Evolutionary conservation across 257 asterid genomes (phyloP), one percentile per base, ranked within the genome.

Genomic region (Rhazya stricta): DNA sequence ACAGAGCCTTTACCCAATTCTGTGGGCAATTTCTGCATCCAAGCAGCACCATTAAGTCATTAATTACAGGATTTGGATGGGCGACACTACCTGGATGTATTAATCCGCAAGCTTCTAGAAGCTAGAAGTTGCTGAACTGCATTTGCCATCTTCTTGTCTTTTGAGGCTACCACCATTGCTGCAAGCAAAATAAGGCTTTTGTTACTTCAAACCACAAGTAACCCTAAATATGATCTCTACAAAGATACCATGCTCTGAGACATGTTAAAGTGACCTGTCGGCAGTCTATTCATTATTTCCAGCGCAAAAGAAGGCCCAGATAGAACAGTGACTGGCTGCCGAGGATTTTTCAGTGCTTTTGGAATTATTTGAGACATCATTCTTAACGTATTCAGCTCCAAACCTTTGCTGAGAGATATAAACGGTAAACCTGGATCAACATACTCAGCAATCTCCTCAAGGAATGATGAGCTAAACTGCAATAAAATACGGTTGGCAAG

Each of bases 331-430:
- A 87, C 89, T 53, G 98, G 98, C 86, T 93, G 97, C 66, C 98
- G 96, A 77, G 97, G 94, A 86, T 87, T 93, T 80, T 78, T 86
- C 51, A 93, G 72, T 6, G 97, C 84, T 69, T 88, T 82, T 41
- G 98, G 98, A 74, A 93, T 93, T 79, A 93, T 93, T 80, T 93
- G 96, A 80, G 98, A 93, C 97, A 93, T 91, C 84, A 77, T 93
- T 87, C 96, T 81, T 76, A 87, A 85, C 41, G 98, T 88, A 75
- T 88, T 88, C 70, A 93, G 96, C 88, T 93, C 98, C 76, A 93
- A 83, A 60, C 98, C 98, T 82, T 93, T 93, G 91, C 98, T 93
- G 74, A 93, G 97, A 76, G 98, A 93, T 80, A 91, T 89, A 78
- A 93, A 93, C 41, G 98, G 97, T 74, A 93, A 84, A 74, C 89